Evolutionary conservation across 2,329 filamentous ascomycete genomes (phyloP).

Genomic region (Phyllosticta citriasiana): DNA sequence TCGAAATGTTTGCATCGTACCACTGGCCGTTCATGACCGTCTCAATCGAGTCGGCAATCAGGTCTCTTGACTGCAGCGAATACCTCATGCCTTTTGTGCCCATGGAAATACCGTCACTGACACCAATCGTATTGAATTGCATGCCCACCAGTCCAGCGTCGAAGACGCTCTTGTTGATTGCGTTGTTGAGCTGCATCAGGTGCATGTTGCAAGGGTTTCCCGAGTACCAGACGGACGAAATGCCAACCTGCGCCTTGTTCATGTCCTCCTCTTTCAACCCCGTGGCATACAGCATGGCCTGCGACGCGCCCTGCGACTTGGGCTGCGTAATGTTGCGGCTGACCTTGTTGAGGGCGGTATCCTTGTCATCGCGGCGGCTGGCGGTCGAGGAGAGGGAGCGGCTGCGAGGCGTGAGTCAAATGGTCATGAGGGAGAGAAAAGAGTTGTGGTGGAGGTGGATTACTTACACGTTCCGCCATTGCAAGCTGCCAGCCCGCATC

Average conservation of each 20-base stretch:
- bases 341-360: conserved; percentile 56
- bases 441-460: not conserved
- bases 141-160: conserved; percentile 78
- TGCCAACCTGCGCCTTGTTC: conserved; percentile 94
- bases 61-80: conserved; percentile 84
- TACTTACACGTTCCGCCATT: conserved; percentile 8
- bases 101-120: conserved; percentile 97
- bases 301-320: conserved; percentile 95
- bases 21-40: conserved; percentile 98
- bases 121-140: conserved; percentile 98
- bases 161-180: conserved; percentile 62
- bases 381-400: conserved; percentile 14
- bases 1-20: conserved; percentile 95
- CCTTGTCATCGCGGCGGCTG: conserved; percentile 17
- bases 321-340: conserved; percentile 85
- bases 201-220: conserved; percentile 99
- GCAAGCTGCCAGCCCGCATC: conserved; percentile 3
- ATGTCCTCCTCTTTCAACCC: conserved; percentile 79
- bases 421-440: not conserved
- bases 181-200: conserved; percentile 75
- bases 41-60: conserved; percentile 97
- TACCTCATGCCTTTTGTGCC: conserved; percentile 95
- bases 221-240: conserved; percentile 95
- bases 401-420: conserved; percentile 6
- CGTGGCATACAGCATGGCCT: conserved; percentile 97